Percentiles rank a stretch among this genome's conserved stretches.
Conservation (phyloP, 2,329 filamentous ascomycete genomes). For the Colletotrichum sp. region DNA sequence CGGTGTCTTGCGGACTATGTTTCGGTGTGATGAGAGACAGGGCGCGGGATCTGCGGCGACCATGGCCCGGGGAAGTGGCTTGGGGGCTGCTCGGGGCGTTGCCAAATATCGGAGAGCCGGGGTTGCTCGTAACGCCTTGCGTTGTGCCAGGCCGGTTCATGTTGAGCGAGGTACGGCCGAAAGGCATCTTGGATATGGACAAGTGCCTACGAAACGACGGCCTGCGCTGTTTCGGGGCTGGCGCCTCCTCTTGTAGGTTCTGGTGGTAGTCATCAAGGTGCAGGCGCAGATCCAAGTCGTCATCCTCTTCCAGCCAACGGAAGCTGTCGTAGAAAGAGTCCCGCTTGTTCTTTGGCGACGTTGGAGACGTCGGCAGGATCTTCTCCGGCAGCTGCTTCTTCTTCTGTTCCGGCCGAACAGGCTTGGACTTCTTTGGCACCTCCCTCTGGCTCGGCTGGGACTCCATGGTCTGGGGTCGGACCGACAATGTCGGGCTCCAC, state of each 20-base stretch:
- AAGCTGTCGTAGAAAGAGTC: conserved; percentile 71
- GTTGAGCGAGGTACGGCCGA: conserved; percentile 60
- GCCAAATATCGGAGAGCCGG: conserved; percentile 28
- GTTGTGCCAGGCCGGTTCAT: conserved; percentile 52
- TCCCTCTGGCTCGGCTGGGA: conserved; percentile 18
- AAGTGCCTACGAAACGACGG: conserved; percentile 74
- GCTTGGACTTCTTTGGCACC: not conserved
- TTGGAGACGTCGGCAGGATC: not conserved
- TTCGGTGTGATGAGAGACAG: conserved; percentile 59
- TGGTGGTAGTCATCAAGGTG: conserved; percentile 74
- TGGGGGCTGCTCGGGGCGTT: conserved; percentile 17
- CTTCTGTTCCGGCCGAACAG: not conserved
- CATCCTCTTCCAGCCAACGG: conserved; percentile 76
- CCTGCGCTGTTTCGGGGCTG: conserved; percentile 49
- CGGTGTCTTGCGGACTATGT: conserved; percentile 47
- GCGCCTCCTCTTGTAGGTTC: conserved; percentile 59
- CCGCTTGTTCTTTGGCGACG: conserved; percentile 35
- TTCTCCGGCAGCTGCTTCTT: conserved; percentile 23
- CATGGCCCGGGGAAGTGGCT: conserved; percentile 35
- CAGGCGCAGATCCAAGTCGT: conserved; percentile 71
- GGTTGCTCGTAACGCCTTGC: conserved; percentile 34
- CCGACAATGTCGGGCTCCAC: conserved; percentile 31
- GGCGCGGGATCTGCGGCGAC: conserved; percentile 57
- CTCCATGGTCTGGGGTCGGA: conserved; percentile 33
- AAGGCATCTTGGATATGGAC: conserved; percentile 72